Base-by-base conservation (phyloP, 257 asterid species). In the Nicotiana noctiflora region DNA sequence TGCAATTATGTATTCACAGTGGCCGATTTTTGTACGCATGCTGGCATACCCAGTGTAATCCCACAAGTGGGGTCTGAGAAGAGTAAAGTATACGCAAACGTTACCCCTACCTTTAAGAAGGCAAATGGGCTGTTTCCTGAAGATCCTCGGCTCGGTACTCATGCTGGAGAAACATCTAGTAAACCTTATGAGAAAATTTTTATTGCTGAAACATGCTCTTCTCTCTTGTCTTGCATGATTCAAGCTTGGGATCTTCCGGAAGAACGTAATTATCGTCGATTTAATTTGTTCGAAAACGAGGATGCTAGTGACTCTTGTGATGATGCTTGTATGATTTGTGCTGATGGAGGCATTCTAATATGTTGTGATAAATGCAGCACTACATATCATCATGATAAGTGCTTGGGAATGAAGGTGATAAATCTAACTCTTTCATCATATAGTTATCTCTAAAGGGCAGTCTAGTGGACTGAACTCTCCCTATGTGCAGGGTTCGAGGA, bases 291-390 rank as follows among this genome's bases (percentile, higher is more conserved):
- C 17, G 75, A 85, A 59, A 51, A 81, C 0, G 81, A 55, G 25
- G 63, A 63, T 51, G 75, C 62, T 1, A 23, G 64, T 9, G 92
- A 87, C 51, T 23, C 74, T 5, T 77, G 83, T 17, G 96, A 91
- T 55, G 92, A 88, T 82, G 91, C 86, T 21, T 91, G 93, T 77
- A 82, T 88, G 79, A 81, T 88, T 40, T 91, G 96, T 44, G 93
- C 90, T 23, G 91, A 87, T 83, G 93, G 90, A 17, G 93, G 96
- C 19, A 49, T 86, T 79, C 84, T 91, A 81, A 85, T 88, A 80
- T 91, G 91, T 25, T 90, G 92, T 68, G 90, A 91, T 34, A 46
- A 70, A 6, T 90, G 96, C 59, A 86, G 80, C 82, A 87, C 96
- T 0, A 91, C 96, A 14, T 87, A 90, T 57, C 96, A 91, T 76